These are phyloP conservation scores for Endotrypanum monterogeii DNA, from an alignment of 208 protist species.

Conservation along the genomic window DNA sequence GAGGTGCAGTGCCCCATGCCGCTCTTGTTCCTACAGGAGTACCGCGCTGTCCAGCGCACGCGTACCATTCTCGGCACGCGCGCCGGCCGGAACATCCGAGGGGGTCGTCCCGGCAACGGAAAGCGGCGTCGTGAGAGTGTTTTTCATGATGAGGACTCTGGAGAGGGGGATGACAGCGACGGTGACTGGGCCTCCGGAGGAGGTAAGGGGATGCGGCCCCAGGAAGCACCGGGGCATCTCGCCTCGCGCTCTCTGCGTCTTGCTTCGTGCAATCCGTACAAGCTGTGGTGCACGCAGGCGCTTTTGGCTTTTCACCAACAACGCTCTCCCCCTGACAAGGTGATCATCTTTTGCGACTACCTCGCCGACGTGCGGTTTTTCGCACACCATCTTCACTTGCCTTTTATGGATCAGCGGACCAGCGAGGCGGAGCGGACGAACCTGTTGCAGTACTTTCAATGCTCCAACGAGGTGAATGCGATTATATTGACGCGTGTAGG, in stretches of 20 bases:
- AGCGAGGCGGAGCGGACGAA: constrained; percentile 81
- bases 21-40: constrained; percentile 59
- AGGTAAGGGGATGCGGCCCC: background rate
- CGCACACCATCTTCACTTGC: constrained; percentile 78
- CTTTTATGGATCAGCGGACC: constrained; percentile 88
- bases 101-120: background rate
- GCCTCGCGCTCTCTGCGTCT: constrained; percentile 40
- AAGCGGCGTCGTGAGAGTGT: constrained; percentile 4
- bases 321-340: constrained; percentile 91
- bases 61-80: constrained; percentile 13
- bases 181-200: background rate
- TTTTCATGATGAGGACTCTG: background rate
- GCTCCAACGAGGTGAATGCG: constrained; percentile 83
- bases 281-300: constrained; percentile 90
- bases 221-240: constrained; percentile 1
- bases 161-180: constrained; percentile 11
- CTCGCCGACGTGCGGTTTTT: constrained; percentile 84
- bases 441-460: constrained; percentile 87
- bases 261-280: constrained; percentile 91
- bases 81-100: background rate
- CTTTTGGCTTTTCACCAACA: constrained; percentile 96
- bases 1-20: constrained; percentile 98
- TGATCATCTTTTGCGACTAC: constrained; percentile 93
- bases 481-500: constrained; percentile 98
- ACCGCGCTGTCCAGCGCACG: constrained; percentile 36